These are phyloP conservation scores for Mesembryanthemum crystallinum DNA, from an alignment of 148 eudicot species.

Conservation along the genomic window DNA sequence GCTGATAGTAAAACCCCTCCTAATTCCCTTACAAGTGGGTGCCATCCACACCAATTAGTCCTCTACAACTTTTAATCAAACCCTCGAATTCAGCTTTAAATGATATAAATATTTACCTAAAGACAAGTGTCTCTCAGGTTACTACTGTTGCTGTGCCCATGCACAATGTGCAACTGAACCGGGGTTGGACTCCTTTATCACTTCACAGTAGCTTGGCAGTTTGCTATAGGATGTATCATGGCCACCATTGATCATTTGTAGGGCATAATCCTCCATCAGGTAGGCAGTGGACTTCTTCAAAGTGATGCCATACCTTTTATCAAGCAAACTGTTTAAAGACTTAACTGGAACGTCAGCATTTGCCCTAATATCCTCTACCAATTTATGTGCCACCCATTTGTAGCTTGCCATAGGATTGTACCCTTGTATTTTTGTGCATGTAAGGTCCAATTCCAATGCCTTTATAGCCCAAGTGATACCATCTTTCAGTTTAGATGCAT, in stretches of 20 bases:
- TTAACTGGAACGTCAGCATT: too few relatives aligned
- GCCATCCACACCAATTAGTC: background rate
- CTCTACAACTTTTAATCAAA: background rate
- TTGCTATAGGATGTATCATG: background rate
- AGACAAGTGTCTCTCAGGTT: background rate
- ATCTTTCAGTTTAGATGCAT: too few relatives aligned
- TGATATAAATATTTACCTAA: background rate
- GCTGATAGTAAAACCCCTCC: background rate
- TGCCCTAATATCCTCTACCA: too few relatives aligned
- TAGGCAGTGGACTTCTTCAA: background rate
- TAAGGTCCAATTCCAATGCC: too few relatives aligned
- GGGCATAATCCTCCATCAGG: background rate
- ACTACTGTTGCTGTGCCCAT: background rate
- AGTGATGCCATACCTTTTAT: background rate
- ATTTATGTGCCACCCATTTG: too few relatives aligned
- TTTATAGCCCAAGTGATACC: too few relatives aligned
- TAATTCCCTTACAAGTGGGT: background rate
- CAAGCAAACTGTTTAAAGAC: too few relatives aligned
- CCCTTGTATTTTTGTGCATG: too few relatives aligned
- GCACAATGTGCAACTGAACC: background rate
- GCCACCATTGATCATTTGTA: background rate
- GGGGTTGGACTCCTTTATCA: background rate
- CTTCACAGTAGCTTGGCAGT: background rate
- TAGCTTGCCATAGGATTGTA: too few relatives aligned
- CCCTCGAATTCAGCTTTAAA: background rate